phyloP scores from a whole-genome alignment of 495 filamentous ascomycete species.

The Trichoderma parareesei region DNA sequence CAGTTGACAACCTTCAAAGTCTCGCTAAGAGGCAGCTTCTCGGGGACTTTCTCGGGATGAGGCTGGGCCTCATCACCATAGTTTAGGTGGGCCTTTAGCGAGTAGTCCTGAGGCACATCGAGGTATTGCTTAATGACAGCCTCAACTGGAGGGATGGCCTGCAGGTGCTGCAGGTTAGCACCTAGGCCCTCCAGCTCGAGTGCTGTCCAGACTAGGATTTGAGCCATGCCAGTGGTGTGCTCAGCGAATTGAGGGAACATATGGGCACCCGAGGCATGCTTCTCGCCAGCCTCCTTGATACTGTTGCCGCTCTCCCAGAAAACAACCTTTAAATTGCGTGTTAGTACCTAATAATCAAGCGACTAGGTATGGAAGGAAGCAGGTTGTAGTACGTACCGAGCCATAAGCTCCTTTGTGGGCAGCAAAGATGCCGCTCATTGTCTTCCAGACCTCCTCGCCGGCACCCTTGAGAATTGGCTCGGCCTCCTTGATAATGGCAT shows the following conservation, averaged over 20 bases:
- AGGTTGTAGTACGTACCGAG: conserved; percentile 29
- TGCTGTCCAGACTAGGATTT: conserved; percentile 42
- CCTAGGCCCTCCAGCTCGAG: conserved; percentile 45
- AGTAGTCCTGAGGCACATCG: conserved; percentile 40
- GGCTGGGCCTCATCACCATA: conserved; percentile 36
- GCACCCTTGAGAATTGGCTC: conserved; percentile 28
- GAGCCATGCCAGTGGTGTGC: conserved; percentile 48
- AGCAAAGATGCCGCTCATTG: conserved; percentile 36
- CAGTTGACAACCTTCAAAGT: neutral
- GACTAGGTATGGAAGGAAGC: neutral
- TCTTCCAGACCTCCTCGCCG: conserved; percentile 28
- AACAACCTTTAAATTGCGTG: neutral
- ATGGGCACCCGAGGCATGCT: conserved; percentile 5
- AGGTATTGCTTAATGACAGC: conserved; percentile 34
- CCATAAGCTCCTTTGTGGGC: conserved; percentile 39
- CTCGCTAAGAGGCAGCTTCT: conserved; percentile 9
- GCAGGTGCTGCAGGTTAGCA: conserved; percentile 44
- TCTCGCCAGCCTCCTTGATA: conserved; percentile 9
- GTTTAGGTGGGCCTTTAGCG: conserved; percentile 42
- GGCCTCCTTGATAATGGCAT: conserved; percentile 35
- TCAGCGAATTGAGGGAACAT: conserved; percentile 28
- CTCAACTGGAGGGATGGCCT: conserved; percentile 45
- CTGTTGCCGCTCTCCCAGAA: conserved; percentile 7
- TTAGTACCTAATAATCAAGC: neutral
- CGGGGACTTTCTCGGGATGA: neutral